Base-by-base conservation (phyloP, 1,284 basidiomycete genomes). In the Cerrena zonata region DNA sequence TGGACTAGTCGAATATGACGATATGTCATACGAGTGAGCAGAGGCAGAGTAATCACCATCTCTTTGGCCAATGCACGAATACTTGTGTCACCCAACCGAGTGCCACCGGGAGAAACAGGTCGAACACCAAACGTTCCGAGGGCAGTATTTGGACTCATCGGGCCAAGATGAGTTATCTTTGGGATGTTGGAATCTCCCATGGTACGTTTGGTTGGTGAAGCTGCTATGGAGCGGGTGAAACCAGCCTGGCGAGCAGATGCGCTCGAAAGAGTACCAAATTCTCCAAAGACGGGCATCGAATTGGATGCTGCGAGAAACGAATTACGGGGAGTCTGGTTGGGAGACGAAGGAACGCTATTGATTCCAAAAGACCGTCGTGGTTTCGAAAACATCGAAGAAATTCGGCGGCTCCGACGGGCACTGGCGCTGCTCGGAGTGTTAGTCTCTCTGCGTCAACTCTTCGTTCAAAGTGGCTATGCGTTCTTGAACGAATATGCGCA, bases 151-250 rank as follows among this genome's bases (percentile, higher is more conserved):
- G 63, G 64, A 41, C 63, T 72, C 2, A 78, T 70, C 1, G 81
- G 80, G 1, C 84, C 83, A 4, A 86, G 72, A 60, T 85, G 83
- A 1, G 83, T 70, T 52, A 85, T 85, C 51, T 70, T 74, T 4
- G 76, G 78, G 2, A 70, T 71, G 4, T 56, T 58, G 0, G 60
- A 56, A 15, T 53, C 65, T 48, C 67, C 65, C 26, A 59, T 54
- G 4, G 58, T 58, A n/a, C 66, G 65, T 15, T 69, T 67, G 15
- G 70, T 68, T 18, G 69, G 68, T 3, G 62, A 61, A 30, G 61
- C 56, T 4, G 66, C 65, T 45, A 63, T 69, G 21, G 58, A 68
- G 39, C 71, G 67, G 45, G 70, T 67, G 57, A 73, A 76, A 3
- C 76, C 77, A 21, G 77, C 66, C 53, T 70, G 69, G n/a, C 75